These are phyloP conservation scores for Coniferiporia weirii DNA, from an alignment of 1,284 basidiomycete genomes.

Conservation along the genomic window DNA sequence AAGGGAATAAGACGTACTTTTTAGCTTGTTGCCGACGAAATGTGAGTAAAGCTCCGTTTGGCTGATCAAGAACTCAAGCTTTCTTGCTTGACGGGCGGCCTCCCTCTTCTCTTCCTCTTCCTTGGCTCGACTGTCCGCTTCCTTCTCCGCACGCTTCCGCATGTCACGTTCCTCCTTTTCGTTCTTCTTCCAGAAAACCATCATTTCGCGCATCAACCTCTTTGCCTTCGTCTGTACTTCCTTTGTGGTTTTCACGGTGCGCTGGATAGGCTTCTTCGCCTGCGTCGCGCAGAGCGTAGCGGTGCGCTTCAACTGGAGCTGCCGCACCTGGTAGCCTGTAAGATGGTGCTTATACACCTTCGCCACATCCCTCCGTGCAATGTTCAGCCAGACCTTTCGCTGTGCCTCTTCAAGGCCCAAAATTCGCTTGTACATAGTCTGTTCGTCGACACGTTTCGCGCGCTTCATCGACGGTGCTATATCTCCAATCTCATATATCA, in stretches of 20 bases:
- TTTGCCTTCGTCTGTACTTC: slow-evolving; percentile 87
- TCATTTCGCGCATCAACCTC: slow-evolving; percentile 89
- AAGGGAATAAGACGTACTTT: slow-evolving; percentile 56
- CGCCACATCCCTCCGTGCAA: slow-evolving; percentile 75
- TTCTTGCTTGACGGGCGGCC: slow-evolving; percentile 90
- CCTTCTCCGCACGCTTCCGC: slow-evolving; percentile 91
- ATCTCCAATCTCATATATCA: slow-evolving; percentile 70
- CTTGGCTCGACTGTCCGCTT: slow-evolving; percentile 84
- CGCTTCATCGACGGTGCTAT: slow-evolving; percentile 60
- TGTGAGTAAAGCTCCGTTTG: slow-evolving; percentile 99
- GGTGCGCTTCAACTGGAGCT: slow-evolving; percentile 70
- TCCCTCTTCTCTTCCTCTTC: slow-evolving; percentile 97
- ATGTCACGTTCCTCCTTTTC: slow-evolving; percentile 94
- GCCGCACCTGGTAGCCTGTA: slow-evolving; percentile 57
- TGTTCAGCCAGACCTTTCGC: slow-evolving; percentile 81
- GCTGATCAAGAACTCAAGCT: slow-evolving; percentile 98
- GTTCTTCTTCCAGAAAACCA: slow-evolving; percentile 97
- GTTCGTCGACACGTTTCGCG: slow-evolving; percentile 71
- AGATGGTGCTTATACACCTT: slow-evolving; percentile 82
- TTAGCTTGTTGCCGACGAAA: slow-evolving; percentile 98
- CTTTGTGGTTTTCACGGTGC: slow-evolving; percentile 80
- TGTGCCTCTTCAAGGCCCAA: slow-evolving; percentile 79
- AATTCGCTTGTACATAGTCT: slow-evolving; percentile 64
- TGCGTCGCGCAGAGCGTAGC: slow-evolving; percentile 74
- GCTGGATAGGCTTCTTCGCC: slow-evolving; percentile 76